These are phyloP conservation scores for Pseudonectria foliicola DNA, from an alignment of 2,329 filamentous ascomycete genomes.

Conservation along the genomic window DNA sequence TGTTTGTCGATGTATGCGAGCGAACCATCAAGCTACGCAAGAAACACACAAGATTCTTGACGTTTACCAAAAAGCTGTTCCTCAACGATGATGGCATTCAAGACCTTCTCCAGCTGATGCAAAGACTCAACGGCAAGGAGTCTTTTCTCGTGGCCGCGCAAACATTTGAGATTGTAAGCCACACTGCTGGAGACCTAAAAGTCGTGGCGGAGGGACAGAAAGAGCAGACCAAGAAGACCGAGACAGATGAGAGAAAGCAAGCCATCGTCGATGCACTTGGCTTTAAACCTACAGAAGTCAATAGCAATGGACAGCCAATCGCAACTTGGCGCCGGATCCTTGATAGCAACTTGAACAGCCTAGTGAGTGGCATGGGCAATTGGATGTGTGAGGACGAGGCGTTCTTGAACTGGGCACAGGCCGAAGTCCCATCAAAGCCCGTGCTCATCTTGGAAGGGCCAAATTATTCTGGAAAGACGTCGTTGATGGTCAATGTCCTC, in stretches of 20 bases:
- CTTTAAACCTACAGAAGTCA: too few species aligned
- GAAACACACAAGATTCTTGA: constrained; percentile 1
- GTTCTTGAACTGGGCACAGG: constrained; percentile 1
- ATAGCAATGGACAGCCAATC: neutral
- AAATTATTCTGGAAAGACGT: constrained; percentile 26
- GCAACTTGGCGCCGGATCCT: constrained; percentile 1
- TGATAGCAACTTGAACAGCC: too few species aligned
- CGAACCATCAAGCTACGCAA: neutral
- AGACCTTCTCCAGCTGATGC: constrained; percentile 1
- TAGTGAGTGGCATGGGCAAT: neutral
- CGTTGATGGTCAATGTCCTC: constrained; percentile 25
- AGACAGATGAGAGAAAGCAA: neutral
- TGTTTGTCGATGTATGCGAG: constrained; percentile 2
- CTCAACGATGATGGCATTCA: constrained; percentile 2
- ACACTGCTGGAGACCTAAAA: neutral
- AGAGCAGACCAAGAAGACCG: constrained; percentile 1
- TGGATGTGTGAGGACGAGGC: neutral
- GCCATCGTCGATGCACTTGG: too few species aligned
- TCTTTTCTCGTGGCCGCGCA: neutral
- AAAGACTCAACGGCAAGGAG: neutral
- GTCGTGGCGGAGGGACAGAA: constrained; percentile 1
- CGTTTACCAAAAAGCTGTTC: constrained; percentile 2
- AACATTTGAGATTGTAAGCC: neutral
- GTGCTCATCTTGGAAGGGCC: constrained; percentile 18
- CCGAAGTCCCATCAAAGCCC: neutral